Evolutionary conservation across 257 asterid genomes (phyloP).

Genomic region (Salvia hispanica): DNA sequence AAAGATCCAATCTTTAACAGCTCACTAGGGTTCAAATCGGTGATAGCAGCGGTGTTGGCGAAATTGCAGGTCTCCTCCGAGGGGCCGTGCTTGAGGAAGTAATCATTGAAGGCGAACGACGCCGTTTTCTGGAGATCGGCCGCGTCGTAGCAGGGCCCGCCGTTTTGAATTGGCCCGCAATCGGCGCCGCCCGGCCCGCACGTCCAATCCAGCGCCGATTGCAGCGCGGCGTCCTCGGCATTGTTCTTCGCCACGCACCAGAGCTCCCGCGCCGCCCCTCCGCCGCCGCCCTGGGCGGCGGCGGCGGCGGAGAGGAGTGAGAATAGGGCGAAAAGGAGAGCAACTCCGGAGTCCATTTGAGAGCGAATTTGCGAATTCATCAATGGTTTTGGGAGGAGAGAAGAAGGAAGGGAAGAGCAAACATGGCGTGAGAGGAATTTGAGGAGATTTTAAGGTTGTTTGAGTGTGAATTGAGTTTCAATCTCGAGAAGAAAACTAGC

Average conservation of each 20-base stretch:
- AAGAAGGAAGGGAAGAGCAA: too few species aligned
- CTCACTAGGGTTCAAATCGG: constrained; percentile 72
- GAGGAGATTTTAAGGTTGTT: too few species aligned
- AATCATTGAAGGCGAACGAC: constrained; percentile 77
- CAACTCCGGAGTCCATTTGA: too few species aligned
- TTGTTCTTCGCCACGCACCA: constrained; percentile 96
- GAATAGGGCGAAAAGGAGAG: too few species aligned
- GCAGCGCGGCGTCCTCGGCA: constrained; percentile 69
- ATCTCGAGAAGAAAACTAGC: too few species aligned
- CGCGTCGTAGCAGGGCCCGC: constrained; percentile 75
- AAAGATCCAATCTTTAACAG: too few species aligned
- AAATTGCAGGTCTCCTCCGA: constrained; percentile 57
- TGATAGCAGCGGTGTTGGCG: constrained; percentile 64
- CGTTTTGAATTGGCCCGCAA: constrained; percentile 65
- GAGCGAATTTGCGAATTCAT: too few species aligned
- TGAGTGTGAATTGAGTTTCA: too few species aligned
- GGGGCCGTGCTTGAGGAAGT: constrained; percentile 52
- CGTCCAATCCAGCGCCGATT: constrained; percentile 76
- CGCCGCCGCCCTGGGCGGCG: constrained; percentile 38
- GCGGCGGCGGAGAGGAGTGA: too few species aligned
- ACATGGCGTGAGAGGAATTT: too few species aligned
- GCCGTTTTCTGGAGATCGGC: constrained; percentile 59
- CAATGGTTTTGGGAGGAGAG: too few species aligned
- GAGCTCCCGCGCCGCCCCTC: constrained; percentile 38
- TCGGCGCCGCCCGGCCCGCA: constrained; percentile 79